phyloP scores from a whole-genome alignment of 2,329 filamentous ascomycete genomes.

The Botrytis aclada region DNA sequence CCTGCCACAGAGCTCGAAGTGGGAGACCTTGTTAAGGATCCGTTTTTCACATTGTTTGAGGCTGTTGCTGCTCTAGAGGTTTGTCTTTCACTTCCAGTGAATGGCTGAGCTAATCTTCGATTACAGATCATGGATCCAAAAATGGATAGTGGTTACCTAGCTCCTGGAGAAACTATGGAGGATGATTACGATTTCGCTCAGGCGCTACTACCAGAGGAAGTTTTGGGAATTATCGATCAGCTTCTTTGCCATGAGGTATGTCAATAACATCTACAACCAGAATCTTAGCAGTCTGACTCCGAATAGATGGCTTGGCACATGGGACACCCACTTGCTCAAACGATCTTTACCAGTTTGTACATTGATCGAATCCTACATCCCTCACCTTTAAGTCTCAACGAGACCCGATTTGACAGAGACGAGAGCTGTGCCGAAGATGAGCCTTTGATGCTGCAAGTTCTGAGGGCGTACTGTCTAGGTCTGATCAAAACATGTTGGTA shows the following conservation, averaged over 20 bases:
- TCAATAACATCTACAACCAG: background rate
- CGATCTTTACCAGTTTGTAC: conserved; percentile 88
- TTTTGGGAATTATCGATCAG: conserved; percentile 92
- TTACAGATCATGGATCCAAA: conserved; percentile 94
- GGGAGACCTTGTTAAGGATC: conserved; percentile 90
- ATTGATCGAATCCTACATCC: conserved; percentile 79
- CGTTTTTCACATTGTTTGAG: conserved; percentile 89
- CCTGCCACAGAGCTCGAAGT: conserved; percentile 61
- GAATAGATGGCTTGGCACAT: conserved; percentile 89
- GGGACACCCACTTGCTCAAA: conserved; percentile 93
- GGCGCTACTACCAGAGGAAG: conserved; percentile 69
- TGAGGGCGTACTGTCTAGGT: conserved; percentile 83
- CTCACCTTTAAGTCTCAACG: conserved; percentile 57
- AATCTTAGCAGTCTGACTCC: conserved; percentile 13
- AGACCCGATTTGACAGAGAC: conserved; percentile 30
- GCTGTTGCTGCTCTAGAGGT: conserved; percentile 83
- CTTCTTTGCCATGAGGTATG: conserved; percentile 80
- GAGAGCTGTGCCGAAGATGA: conserved; percentile 36
- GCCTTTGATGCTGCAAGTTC: conserved; percentile 56
- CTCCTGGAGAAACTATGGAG: conserved; percentile 75
- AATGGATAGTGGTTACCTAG: conserved; percentile 92
- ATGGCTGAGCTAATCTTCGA: background rate
- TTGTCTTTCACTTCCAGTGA: conserved; percentile 25
- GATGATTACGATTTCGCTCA: conserved; percentile 74
- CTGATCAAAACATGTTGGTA: conserved; percentile 79